Conservation (phyloP, 768 basidiomycete genomes). For the Tulasnella sp. region DNA sequence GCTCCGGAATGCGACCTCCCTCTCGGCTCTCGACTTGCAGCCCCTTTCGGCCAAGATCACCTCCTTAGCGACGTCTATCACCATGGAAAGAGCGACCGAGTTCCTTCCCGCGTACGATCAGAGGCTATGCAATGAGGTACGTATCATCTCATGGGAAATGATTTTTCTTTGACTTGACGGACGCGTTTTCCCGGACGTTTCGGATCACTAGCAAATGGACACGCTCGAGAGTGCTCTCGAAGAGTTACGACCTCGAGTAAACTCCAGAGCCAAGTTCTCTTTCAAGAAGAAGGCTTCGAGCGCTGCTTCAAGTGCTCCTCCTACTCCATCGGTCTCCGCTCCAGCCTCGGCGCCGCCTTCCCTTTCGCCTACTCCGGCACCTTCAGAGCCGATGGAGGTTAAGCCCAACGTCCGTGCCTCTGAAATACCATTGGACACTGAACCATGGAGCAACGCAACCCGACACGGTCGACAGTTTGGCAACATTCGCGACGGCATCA, state of each 20-base stretch:
- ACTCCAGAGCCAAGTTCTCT: background rate
- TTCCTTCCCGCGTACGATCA: constrained; percentile 17
- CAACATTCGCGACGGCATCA: background rate
- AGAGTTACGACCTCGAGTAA: background rate
- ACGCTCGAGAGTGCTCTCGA: background rate
- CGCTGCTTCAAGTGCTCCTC: too few species aligned
- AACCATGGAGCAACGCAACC: background rate
- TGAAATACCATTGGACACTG: background rate
- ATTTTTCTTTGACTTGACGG: too few species aligned
- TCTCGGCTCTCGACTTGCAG: background rate
- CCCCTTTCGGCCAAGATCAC: background rate
- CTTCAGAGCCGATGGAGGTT: background rate
- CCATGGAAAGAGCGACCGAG: background rate
- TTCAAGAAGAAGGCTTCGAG: constrained; percentile 13
- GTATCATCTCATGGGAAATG: too few species aligned
- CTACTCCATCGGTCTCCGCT: too few species aligned
- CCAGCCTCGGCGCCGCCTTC: background rate
- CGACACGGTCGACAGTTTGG: background rate
- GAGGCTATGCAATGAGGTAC: constrained; percentile 5
- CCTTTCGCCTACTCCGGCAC: background rate
- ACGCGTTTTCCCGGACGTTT: too few species aligned
- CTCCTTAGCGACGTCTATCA: background rate
- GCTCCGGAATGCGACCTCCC: background rate
- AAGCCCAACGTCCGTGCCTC: too few species aligned
- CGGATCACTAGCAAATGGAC: background rate